Conservation (phyloP, 768 basidiomycete species). For the Suillus bovinus region DNA sequence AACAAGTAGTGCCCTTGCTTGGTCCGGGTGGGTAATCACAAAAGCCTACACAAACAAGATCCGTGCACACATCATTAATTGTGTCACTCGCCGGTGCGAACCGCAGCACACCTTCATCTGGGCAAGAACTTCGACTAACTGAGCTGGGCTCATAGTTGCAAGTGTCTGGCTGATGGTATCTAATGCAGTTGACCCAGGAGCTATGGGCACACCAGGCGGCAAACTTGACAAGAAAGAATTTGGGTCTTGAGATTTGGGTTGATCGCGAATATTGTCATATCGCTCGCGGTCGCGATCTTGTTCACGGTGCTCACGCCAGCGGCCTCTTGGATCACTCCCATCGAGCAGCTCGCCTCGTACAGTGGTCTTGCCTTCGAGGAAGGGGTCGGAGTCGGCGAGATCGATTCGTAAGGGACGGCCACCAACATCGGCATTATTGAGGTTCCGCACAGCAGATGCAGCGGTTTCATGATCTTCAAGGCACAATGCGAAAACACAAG, state of each 20-base stretch:
- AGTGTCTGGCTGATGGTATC: conserved; percentile 87
- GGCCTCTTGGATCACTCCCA: conserved; percentile 44
- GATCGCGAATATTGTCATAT: conserved; percentile 34
- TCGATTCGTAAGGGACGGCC: conserved; percentile 94
- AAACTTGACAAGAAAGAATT: conserved; percentile 61
- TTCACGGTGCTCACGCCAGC: conserved; percentile 49
- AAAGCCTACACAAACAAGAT: conserved; percentile 62
- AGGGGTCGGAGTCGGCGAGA: conserved; percentile 90
- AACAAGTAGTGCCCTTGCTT: conserved; percentile 76
- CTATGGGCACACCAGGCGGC: conserved; percentile 75
- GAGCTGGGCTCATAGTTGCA: conserved; percentile 77
- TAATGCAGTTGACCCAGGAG: conserved; percentile 67
- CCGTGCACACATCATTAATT: conserved; percentile 9
- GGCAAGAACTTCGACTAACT: conserved; percentile 91
- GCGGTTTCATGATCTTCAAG: conserved; percentile 92
- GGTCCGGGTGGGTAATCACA: conserved; percentile 87
- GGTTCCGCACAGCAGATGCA: conserved; percentile 90
- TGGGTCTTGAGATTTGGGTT: conserved; percentile 37
- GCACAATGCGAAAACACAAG: conserved; percentile 9
- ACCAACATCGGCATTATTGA: conserved; percentile 90
- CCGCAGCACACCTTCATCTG: conserved; percentile 87
- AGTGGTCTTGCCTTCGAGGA: conserved; percentile 88
- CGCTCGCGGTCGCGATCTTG: conserved; percentile 54
- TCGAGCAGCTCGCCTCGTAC: conserved; percentile 81
- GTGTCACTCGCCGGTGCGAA: conserved; percentile 16